A percentile compares a stretch with the other conserved stretches of the same genome.
phyloP scores from a whole-genome alignment of 768 basidiomycete genomes.

The Termitomyces sp. region DNA sequence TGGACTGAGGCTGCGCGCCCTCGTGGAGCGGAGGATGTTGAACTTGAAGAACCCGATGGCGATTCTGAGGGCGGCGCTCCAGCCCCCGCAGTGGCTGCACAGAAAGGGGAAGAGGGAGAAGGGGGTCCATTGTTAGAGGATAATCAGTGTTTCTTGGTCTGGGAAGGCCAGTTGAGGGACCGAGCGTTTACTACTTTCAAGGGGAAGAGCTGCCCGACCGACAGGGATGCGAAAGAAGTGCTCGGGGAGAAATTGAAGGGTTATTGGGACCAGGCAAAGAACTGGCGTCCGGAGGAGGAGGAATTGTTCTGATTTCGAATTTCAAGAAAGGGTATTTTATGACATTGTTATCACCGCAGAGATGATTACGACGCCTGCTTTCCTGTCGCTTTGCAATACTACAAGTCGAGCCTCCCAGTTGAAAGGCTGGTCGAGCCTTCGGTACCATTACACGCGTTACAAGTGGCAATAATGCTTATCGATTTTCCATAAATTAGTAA shows the following conservation, averaged over 20 bases:
- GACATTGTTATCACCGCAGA: background rate
- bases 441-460: background rate
- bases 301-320: constrained; percentile 45
- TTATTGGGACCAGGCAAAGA: constrained; percentile 95
- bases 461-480: too few relatives aligned
- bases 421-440: background rate
- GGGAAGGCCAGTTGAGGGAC: constrained; percentile 89
- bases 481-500: too few relatives aligned
- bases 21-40: constrained; percentile 67
- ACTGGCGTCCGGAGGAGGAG: constrained; percentile 81
- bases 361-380: background rate
- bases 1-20: constrained; percentile 93
- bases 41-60: constrained; percentile 48
- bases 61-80: constrained; percentile 34
- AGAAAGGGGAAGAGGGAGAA: constrained; percentile 22
- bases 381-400: background rate
- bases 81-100: constrained; percentile 15
- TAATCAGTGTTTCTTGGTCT: constrained; percentile 87
- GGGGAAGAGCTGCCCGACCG: constrained; percentile 78
- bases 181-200: constrained; percentile 76
- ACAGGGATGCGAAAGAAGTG: constrained; percentile 78
- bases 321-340: background rate
- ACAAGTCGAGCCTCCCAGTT: background rate
- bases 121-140: constrained; percentile 59
- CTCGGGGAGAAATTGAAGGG: constrained; percentile 82